Evolutionary conservation across 2,329 filamentous ascomycete species (phyloP).

Genomic region (Cercospora citrullina): DNA sequence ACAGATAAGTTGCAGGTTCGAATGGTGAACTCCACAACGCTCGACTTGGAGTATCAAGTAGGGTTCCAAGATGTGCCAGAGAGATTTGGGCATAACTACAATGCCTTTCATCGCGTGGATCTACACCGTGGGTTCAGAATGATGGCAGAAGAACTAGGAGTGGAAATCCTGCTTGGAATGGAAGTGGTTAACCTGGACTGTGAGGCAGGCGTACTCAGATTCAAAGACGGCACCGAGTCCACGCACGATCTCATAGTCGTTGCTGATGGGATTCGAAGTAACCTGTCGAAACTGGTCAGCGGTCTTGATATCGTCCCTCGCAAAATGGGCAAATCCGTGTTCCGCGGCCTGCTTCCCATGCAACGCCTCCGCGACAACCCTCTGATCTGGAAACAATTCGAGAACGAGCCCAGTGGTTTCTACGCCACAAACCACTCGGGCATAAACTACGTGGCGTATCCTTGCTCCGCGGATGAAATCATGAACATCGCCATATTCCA

Average conservation of each 20-base stretch:
- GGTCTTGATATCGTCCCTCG: conserved; percentile 1
- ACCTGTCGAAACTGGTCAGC: conserved; percentile 11
- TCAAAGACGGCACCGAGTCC: conserved; percentile 16
- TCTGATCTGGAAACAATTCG: conserved; percentile 14
- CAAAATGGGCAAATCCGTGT: conserved; percentile 20
- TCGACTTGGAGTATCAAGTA: conserved; percentile 10
- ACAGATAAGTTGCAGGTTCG: conserved; percentile 19
- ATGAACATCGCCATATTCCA: conserved; percentile 26
- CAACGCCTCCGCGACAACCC: conserved; percentile 13
- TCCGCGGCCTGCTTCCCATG: conserved; percentile 21
- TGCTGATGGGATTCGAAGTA: conserved; percentile 29
- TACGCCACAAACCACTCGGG: conserved; percentile 7
- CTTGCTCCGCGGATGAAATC: conserved; percentile 20
- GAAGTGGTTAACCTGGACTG: conserved; percentile 24
- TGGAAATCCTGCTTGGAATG: conserved; percentile 17
- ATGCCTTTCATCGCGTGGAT: conserved; percentile 29
- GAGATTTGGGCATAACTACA: conserved; percentile 23
- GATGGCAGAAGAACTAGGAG: conserved; percentile 18
- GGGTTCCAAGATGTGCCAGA: conserved; percentile 15
- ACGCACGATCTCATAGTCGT: conserved; percentile 27
- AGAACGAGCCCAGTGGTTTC: conserved; percentile 18
- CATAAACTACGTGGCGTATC: conserved; percentile 18
- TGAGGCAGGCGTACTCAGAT: conserved; percentile 18
- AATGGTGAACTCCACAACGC: conserved; percentile 10
- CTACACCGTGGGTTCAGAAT: conserved; percentile 23